These are phyloP conservation scores for Fraxinus americana DNA, from an alignment of 257 asterid species.

Conservation along the genomic window DNA sequence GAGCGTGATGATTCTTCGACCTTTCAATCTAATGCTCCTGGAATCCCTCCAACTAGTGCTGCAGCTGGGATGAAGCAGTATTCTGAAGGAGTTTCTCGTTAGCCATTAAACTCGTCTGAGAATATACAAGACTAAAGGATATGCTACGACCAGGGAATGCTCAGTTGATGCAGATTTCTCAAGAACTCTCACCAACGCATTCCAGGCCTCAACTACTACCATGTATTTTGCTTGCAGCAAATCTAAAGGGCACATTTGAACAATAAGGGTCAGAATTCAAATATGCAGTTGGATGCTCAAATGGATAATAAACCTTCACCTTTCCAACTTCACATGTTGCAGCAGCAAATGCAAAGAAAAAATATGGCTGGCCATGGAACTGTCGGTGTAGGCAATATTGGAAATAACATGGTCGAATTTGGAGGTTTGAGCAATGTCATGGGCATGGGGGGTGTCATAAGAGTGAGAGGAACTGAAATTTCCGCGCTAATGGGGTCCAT, in stretches of 20 bases:
- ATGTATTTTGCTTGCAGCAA: conserved; percentile 46
- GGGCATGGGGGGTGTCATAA: conserved; percentile 81
- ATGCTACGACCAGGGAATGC: conserved; percentile 65
- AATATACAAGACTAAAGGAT: conserved; percentile 57
- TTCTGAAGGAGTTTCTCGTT: conserved; percentile 54
- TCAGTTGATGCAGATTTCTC: conserved; percentile 74
- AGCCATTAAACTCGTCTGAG: conserved; percentile 50
- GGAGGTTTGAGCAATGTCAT: conserved; percentile 70
- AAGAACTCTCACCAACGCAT: conserved; percentile 60
- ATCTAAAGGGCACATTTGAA: conserved; percentile 65
- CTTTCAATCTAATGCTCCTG: conserved; percentile 46
- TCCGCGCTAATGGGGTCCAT: conserved; percentile 71
- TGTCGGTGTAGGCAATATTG: conserved; percentile 70
- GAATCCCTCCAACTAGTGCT: conserved; percentile 41
- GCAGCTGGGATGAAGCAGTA: conserved; percentile 66
- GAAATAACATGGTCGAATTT: conserved; percentile 71
- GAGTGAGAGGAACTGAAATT: conserved; percentile 65
- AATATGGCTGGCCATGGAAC: conserved; percentile 69
- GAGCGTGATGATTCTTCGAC: conserved; percentile 38
- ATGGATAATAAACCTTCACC: conserved; percentile 55
- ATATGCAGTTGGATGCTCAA: conserved; percentile 60
- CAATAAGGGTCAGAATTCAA: conserved; percentile 61
- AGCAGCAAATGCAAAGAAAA: conserved; percentile 72
- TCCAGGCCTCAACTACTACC: conserved; percentile 64
- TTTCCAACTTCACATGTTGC: conserved; percentile 68